These are phyloP conservation scores for Backusella psychrophila DNA, from an alignment of 192 early-diverging fungal genomes.

Conservation along the genomic window DNA sequence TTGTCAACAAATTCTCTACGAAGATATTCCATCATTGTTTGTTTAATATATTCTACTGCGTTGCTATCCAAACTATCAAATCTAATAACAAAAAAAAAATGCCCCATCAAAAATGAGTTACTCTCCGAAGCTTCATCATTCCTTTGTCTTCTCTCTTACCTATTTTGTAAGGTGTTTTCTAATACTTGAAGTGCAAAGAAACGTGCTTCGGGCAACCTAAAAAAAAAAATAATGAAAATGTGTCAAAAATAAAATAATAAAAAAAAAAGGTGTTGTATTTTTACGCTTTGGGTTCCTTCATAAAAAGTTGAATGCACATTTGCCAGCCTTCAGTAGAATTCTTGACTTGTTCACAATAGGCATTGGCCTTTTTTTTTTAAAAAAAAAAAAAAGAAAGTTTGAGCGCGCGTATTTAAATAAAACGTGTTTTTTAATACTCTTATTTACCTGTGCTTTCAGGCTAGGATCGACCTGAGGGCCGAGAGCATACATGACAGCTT, in stretches of 20 bases:
- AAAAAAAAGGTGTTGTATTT: background rate
- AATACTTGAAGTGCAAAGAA: conserved; percentile 84
- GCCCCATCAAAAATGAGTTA: background rate
- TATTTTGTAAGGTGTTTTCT: conserved; percentile 64
- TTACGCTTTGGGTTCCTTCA: conserved; percentile 70
- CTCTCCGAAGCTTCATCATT: background rate
- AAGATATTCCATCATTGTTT: conserved; percentile 59
- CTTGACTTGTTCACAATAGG: conserved; percentile 82
- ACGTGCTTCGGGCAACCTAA: conserved; percentile 72
- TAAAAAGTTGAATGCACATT: conserved; percentile 78
- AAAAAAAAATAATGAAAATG: conserved; percentile 17
- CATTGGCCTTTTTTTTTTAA: conserved; percentile 58
- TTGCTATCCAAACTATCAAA: conserved; percentile 46
- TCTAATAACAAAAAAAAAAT: conserved; percentile 13
- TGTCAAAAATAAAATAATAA: background rate
- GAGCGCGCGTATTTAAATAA: background rate
- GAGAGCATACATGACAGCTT: conserved; percentile 76
- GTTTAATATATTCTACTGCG: conserved; percentile 49
- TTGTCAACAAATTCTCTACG: conserved; percentile 53
- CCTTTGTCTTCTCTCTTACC: conserved; percentile 32
- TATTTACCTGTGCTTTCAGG: conserved; percentile 71
- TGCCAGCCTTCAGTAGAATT: conserved; percentile 80
- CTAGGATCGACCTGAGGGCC: conserved; percentile 58
- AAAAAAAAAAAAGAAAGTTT: conserved; percentile 4
- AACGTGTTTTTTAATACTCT: background rate